Base-by-base conservation (phyloP, 2,329 filamentous ascomycete genomes). In the Hypoxylon sp. region DNA sequence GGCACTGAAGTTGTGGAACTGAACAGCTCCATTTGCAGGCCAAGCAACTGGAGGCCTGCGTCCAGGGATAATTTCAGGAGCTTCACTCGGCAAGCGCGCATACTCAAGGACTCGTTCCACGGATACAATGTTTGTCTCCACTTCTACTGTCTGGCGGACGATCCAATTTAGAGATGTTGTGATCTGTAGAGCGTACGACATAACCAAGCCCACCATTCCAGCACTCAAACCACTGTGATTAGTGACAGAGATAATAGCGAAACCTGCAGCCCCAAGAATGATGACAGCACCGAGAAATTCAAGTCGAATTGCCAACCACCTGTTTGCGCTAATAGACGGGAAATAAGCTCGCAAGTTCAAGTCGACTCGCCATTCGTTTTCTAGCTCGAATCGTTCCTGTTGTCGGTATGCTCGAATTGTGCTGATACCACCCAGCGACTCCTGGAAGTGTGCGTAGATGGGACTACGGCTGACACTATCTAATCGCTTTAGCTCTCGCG, bases 51-150 rank as follows among this genome's bases (percentile, higher is more conserved):
- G 90, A 44, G 96, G 95, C 53, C 95, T 87, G 78, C 92, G 91
- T 81, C 93, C 92, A 77, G 93, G 92, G 74, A 98, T 92, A 72
- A 98, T 93, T 79, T 99, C 96, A 6, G 94, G 94, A 55, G 96
- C 95, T 83, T 99, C 96, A 80, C 92, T 96, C 26, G 95, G 94
- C 70, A 99, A 87, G 55, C 88, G 87, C 64, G 95, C 93, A 82
- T 99, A 99, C 81, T 99, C 97, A 54, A 99, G 90, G 52, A 99
- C 94, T 77, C 96, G 92, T 86, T 99, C 96, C 39, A 99, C 96
- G 9, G 95, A 97, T 50, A 99, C 95, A 77, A 99, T 99, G 81
- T 99, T 99, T n/a, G 95, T 98, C 85, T 99, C 97, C n/a, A 99
- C 96, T 81, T 99, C 97, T 35, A 99, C 96, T 0, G 94, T 98